A percentile compares a stretch with the other conserved stretches of the same genome.
phyloP scores from a whole-genome alignment of 2,329 filamentous ascomycete species.

The Massarina eburnea region DNA sequence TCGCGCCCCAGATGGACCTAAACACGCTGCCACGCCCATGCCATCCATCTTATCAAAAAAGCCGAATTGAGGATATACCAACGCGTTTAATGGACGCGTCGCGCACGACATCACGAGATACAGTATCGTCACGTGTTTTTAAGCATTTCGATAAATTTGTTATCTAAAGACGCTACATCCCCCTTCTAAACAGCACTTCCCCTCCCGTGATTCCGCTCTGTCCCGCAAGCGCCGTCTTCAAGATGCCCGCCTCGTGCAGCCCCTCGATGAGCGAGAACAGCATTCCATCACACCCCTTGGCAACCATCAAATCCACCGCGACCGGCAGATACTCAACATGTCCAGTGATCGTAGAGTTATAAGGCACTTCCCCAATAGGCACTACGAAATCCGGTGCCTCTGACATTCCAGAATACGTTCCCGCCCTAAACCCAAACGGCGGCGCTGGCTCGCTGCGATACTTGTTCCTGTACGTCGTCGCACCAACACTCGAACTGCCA shows the following conservation, averaged over 20 bases:
- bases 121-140: too few relatives aligned
- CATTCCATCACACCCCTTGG: slow-evolving; percentile 63
- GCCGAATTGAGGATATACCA: background rate
- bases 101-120: background rate
- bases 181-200: slow-evolving; percentile 40
- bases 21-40: too few relatives aligned
- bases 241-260: slow-evolving; percentile 52
- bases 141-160: too few relatives aligned
- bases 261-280: slow-evolving; percentile 57
- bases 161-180: background rate
- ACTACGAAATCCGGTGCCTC: slow-evolving; percentile 53
- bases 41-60: too few relatives aligned
- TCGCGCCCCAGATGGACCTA: too few relatives aligned
- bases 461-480: slow-evolving; percentile 47
- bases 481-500: slow-evolving; percentile 41
- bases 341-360: slow-evolving; percentile 51
- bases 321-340: slow-evolving; percentile 59
- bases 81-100: background rate
- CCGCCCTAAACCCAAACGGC: slow-evolving; percentile 52
- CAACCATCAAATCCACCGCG: slow-evolving; percentile 59
- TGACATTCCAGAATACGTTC: slow-evolving; percentile 52
- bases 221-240: slow-evolving; percentile 51
- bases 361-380: slow-evolving; percentile 48
- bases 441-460: slow-evolving; percentile 47
- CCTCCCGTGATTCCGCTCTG: slow-evolving; percentile 44